phyloP scores from a whole-genome alignment of 257 asterid genomes.

The Ajuga chamaepitys region DNA sequence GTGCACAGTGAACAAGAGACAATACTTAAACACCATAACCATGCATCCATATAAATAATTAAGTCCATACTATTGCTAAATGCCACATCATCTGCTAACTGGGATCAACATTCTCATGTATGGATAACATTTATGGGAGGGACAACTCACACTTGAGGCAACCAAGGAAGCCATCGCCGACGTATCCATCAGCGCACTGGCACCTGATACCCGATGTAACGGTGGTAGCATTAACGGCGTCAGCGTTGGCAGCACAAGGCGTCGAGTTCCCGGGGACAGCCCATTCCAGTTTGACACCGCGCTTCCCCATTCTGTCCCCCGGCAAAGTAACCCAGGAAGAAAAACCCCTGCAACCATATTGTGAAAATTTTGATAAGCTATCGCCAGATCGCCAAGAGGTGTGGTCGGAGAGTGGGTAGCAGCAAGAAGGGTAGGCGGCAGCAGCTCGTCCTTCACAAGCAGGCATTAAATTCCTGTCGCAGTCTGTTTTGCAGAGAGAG shows the following conservation, averaged over 20 bases:
- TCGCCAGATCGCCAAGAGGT: conserved; percentile 39
- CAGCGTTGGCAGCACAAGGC: conserved; percentile 40
- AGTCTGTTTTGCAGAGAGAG: conserved; percentile 45
- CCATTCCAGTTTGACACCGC: conserved; percentile 68
- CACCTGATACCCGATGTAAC: conserved; percentile 49
- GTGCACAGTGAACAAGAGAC: too few species aligned
- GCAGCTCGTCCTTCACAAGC: conserved; percentile 32
- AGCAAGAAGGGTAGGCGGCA: conserved; percentile 46
- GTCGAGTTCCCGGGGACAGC: conserved; percentile 47
- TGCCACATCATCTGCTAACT: too few species aligned
- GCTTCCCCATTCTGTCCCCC: conserved; percentile 30
- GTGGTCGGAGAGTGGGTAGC: conserved; percentile 49
- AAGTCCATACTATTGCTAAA: too few species aligned
- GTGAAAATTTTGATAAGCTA: conserved; percentile 30
- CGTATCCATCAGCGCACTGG: conserved; percentile 46
- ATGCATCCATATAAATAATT: too few species aligned
- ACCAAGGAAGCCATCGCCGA: conserved; percentile 61
- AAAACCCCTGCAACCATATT: conserved; percentile 61
- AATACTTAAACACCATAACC: too few species aligned
- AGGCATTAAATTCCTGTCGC: conserved; percentile 36
- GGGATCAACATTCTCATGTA: too few species aligned
- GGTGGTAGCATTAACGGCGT: conserved; percentile 37
- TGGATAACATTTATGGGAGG: too few species aligned
- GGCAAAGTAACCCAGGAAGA: conserved; percentile 43
- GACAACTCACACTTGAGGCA: conserved; percentile 50